These are phyloP conservation scores for Pleurotus platypus DNA, from an alignment of 768 basidiomycete genomes.

Conservation along the genomic window DNA sequence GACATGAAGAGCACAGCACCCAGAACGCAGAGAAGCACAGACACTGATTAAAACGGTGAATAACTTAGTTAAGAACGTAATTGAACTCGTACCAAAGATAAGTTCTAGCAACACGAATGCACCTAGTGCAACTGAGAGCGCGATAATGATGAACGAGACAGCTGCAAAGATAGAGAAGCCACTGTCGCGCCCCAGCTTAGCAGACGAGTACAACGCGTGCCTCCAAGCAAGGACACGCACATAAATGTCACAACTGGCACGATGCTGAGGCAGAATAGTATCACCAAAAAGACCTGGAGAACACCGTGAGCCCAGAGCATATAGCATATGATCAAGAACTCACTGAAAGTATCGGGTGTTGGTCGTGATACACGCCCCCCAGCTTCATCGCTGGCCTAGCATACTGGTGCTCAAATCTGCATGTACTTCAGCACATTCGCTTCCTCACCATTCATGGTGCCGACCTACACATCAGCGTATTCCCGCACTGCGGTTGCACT, in stretches of 20 bases:
- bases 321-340: conserved; percentile 9
- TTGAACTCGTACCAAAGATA: conserved; percentile 23
- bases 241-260: conserved; percentile 32
- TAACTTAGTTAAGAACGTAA: no score
- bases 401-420: conserved; percentile 41
- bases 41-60: conserved; percentile 10
- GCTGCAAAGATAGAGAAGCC: conserved; percentile 28
- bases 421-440: neutral
- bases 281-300: conserved; percentile 35
- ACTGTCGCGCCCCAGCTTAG: conserved; percentile 6
- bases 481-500: conserved; percentile 30
- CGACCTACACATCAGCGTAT: conserved; percentile 29
- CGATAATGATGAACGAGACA: conserved; percentile 29
- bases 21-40: conserved; percentile 17
- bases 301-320: neutral
- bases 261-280: conserved; percentile 33
- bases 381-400: conserved; percentile 35
- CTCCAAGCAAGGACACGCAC: conserved; percentile 22
- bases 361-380: conserved; percentile 28
- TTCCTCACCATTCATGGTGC: neutral
- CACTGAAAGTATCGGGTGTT: conserved; percentile 30
- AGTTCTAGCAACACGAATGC: conserved; percentile 26
- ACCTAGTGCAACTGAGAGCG: conserved; percentile 27
- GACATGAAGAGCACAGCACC: conserved; percentile 18
- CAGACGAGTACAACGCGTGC: neutral